Evolutionary conservation across 257 asterid genomes (phyloP).

Genomic region (Solanum appendiculatum): DNA sequence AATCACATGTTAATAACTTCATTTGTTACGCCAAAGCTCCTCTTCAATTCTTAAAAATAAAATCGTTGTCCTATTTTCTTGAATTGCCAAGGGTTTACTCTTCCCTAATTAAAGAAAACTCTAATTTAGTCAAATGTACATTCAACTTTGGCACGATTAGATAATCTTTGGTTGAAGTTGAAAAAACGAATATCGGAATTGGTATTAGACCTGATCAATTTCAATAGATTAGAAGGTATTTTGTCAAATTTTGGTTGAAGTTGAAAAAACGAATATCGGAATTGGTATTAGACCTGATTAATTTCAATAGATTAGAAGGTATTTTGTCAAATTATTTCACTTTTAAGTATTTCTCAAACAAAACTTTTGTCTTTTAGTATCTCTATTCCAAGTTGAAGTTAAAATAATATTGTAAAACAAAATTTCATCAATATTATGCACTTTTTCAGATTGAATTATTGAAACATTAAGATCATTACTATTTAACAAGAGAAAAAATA

Average conservation of each 20-base stretch:
- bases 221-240: background rate
- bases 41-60: background rate
- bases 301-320: background rate
- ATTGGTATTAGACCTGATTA: background rate
- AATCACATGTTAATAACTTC: background rate
- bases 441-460: background rate
- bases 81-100: background rate
- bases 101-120: background rate
- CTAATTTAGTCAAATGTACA: background rate
- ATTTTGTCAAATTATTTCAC: background rate
- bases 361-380: too few relatives aligned
- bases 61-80: background rate
- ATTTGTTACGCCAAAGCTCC: background rate
- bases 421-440: background rate
- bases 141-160: background rate
- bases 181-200: background rate
- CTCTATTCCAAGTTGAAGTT: too few relatives aligned
- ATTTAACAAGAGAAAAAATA: background rate
- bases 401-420: background rate
- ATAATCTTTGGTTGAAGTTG: background rate
- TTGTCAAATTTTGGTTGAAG: background rate
- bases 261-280: background rate
- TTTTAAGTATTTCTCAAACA: background rate
- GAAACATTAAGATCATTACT: background rate
- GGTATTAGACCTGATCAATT: background rate